Base-by-base conservation (phyloP, 1,139 yeast species). In the Candida mesenterica region DNA sequence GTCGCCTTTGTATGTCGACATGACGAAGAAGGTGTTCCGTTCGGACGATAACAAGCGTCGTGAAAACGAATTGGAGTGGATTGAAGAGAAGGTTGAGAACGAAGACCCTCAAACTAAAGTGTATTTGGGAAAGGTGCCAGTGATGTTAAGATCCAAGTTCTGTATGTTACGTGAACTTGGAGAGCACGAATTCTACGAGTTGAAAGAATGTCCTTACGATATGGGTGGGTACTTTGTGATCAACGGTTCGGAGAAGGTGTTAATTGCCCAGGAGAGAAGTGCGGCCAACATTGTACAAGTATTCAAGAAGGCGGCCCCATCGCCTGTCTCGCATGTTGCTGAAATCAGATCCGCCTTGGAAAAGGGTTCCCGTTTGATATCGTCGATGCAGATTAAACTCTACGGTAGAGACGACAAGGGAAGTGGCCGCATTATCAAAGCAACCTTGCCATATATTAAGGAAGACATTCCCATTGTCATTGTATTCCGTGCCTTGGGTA, bases 201-300 rank as follows among this genome's bases (percentile, higher is more conserved):
- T 92, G 56, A 90, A 92, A 63, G 99, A 92, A 65, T 92, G 99
- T 67, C 98, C 98, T 20, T 92, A 87, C 62, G 99, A 92, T 73
- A 92, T 89, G 92, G 99, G 99, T 62, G 99, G 99, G 44, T 92
- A 92, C 64, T 92, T 92, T 58, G 94, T 92, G 52, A 92, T 92
- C 57, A 92, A 92, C 67, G 99, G 99, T 52, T 89, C 97, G 17
- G 99, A 92, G 63, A 92, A 92, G 64, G 99, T 92, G 41, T 74
- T 92, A 56, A 92, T 92, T 70, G 98, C 98, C 16, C 99, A 92
- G 66, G 99, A 92, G 66, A 80, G 98, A 65, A 82, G 95, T 48
- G 97, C 98, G 5, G 98, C 98, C 38, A 92, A 92, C 58, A 92
- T 92, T 51, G 98, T 92, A 28, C 98, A 92, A 66, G 99, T 94